These are phyloP conservation scores for Hemisphaericaspora xylanilytica DNA, from an alignment of 1,139 yeast species.

Conservation along the genomic window DNA sequence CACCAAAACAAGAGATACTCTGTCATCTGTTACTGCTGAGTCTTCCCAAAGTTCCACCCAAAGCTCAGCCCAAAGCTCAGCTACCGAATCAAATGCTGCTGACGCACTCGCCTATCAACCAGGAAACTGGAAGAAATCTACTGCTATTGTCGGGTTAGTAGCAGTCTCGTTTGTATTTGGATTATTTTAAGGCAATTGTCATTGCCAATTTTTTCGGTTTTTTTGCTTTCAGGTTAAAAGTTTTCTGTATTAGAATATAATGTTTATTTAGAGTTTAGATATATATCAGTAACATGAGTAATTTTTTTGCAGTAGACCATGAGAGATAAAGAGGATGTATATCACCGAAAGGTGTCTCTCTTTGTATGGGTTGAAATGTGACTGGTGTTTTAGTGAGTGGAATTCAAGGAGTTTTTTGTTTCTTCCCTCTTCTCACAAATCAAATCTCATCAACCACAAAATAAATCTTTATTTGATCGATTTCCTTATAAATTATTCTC, in stretches of 20 bases:
- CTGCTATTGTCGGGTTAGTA: conserved; percentile 36
- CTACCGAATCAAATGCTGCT: neutral
- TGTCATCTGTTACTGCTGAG: conserved; percentile 14
- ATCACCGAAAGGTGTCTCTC: no score
- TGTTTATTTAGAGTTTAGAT: neutral
- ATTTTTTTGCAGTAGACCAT: no score
- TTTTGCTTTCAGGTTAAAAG: neutral
- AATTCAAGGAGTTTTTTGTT: no score
- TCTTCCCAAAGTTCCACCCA: no score
- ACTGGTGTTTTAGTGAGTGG: no score
- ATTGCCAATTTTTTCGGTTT: no score
- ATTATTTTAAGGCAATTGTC: conserved; percentile 21
- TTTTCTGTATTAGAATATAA: no score
- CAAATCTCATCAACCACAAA: neutral
- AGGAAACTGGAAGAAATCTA: conserved; percentile 42
- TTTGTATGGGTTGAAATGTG: no score
- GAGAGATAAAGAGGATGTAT: no score
- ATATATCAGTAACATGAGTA: neutral
- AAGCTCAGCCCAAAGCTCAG: no score
- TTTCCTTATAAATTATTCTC: no score
- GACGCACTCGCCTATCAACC: neutral
- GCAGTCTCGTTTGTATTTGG: conserved; percentile 39
- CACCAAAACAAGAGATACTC: conserved; percentile 21
- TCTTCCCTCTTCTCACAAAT: neutral
- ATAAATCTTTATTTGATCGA: no score